phyloP scores from a whole-genome alignment of 169 alveolate species.

The Eimeria falciformis region DNA sequence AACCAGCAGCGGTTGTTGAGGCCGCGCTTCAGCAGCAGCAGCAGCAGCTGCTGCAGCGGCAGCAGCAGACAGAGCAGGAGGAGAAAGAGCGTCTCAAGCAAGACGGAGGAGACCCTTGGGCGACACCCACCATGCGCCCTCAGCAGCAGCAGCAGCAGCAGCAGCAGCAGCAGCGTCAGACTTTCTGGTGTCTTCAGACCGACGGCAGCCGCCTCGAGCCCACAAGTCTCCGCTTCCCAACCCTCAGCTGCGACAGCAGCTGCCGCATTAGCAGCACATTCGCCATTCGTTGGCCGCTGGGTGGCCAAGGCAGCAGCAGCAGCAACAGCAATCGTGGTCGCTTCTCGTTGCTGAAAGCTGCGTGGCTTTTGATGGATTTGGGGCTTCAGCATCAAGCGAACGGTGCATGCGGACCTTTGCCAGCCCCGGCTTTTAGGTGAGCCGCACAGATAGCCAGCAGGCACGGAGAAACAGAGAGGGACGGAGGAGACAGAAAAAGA shows the following conservation, averaged over 20 bases:
- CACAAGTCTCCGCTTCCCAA: conserved; percentile 40
- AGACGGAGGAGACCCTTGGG: conserved; percentile 21
- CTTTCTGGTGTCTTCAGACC: conserved; percentile 41
- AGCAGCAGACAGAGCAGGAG: conserved; percentile 7
- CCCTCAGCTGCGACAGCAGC: conserved; percentile 6
- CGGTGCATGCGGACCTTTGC: conserved; percentile 35
- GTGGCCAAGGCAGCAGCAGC: conserved; percentile 42
- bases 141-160: conserved; percentile 61
- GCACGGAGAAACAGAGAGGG: neutral
- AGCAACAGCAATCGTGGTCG: conserved; percentile 45
- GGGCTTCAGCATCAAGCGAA: conserved; percentile 57
- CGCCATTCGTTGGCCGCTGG: conserved; percentile 33
- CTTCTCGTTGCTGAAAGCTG: conserved; percentile 62
- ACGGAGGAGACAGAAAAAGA: neutral
- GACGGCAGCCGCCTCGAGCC: conserved; percentile 54
- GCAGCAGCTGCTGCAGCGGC: neutral
- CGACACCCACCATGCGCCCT: neutral
- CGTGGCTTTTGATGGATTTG: conserved; percentile 69
- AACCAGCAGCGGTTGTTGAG: conserved; percentile 49
- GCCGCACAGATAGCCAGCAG: conserved; percentile 6
- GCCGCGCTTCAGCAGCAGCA: conserved; percentile 57
- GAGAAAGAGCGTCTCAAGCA: neutral
- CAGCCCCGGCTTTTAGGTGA: conserved; percentile 54
- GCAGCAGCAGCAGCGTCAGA: conserved; percentile 61
- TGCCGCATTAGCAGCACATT: conserved; percentile 46